Conservation (phyloP, 352 stramenopile species). For the Globisporangium nunn region DNA sequence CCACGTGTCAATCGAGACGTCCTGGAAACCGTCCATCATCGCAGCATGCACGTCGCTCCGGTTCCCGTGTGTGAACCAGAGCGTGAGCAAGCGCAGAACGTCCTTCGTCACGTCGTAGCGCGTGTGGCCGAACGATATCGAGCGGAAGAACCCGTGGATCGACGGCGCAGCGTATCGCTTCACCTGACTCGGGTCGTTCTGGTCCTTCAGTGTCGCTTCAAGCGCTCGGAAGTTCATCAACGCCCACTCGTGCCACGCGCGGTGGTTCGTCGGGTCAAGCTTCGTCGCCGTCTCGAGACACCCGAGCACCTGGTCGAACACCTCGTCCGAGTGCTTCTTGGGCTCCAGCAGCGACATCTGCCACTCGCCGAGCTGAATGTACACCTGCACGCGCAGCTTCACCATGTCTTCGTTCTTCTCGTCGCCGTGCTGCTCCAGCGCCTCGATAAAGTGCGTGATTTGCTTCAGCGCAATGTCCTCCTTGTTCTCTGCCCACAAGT, state of each 20-base stretch:
- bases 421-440: slow-evolving; percentile 59
- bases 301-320: slow-evolving; percentile 71
- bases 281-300: slow-evolving; percentile 80
- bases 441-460: slow-evolving; percentile 81
- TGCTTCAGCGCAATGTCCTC: slow-evolving; percentile 79
- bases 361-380: slow-evolving; percentile 83
- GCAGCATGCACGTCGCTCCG: slow-evolving; percentile 82
- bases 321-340: slow-evolving; percentile 56
- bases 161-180: slow-evolving; percentile 88
- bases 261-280: slow-evolving; percentile 90
- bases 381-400: slow-evolving; percentile 75
- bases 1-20: slow-evolving; percentile 97
- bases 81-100: slow-evolving; percentile 96
- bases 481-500: slow-evolving; percentile 77
- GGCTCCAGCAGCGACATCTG: slow-evolving; percentile 75
- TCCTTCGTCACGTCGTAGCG: slow-evolving; percentile 94
- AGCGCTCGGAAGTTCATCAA: slow-evolving; percentile 95
- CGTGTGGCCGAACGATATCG: slow-evolving; percentile 94
- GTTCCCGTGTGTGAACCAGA: slow-evolving; percentile 97
- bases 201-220: slow-evolving; percentile 54
- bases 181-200: slow-evolving; percentile 28
- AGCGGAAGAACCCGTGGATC: slow-evolving; percentile 97
- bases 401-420: slow-evolving; percentile 64
- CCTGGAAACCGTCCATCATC: slow-evolving; percentile 85
- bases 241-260: slow-evolving; percentile 98